These are phyloP conservation scores for Garcia nutans DNA, from an alignment of 345 rosid genomes.

Conservation along the genomic window DNA sequence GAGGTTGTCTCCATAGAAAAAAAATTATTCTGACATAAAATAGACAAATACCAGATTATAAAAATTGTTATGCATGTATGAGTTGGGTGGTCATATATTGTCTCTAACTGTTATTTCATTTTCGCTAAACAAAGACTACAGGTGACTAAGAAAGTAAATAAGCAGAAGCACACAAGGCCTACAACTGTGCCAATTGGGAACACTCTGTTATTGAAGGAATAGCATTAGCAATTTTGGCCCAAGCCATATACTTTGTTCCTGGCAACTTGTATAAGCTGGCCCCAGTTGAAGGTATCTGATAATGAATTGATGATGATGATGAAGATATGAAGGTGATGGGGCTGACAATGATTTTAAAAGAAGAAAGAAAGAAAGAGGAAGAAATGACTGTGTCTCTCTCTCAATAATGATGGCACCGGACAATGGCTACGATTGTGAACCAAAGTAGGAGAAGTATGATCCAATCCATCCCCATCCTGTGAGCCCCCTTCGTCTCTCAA, in stretches of 20 bases:
- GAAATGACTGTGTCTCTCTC: neutral
- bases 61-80: neutral
- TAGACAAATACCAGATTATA: neutral
- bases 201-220: neutral
- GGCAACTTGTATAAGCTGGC: neutral
- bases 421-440: conserved; percentile 11
- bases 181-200: conserved; percentile 15
- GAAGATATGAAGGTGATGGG: conserved; percentile 12
- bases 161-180: conserved; percentile 1
- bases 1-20: neutral
- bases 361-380: neutral
- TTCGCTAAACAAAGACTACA: neutral
- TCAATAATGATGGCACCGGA: conserved; percentile 4
- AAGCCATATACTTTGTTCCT: neutral
- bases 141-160: neutral
- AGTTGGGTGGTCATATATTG: neutral
- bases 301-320: conserved; percentile 9
- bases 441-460: neutral
- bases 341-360: neutral
- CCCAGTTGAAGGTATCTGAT: conserved; percentile 7
- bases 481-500: too few species aligned
- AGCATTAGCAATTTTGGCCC: neutral
- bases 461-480: neutral
- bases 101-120: neutral
- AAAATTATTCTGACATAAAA: neutral